Conservation (phyloP, 2,329 filamentous ascomycete genomes). For the Paecilomyces variotii region DNA sequence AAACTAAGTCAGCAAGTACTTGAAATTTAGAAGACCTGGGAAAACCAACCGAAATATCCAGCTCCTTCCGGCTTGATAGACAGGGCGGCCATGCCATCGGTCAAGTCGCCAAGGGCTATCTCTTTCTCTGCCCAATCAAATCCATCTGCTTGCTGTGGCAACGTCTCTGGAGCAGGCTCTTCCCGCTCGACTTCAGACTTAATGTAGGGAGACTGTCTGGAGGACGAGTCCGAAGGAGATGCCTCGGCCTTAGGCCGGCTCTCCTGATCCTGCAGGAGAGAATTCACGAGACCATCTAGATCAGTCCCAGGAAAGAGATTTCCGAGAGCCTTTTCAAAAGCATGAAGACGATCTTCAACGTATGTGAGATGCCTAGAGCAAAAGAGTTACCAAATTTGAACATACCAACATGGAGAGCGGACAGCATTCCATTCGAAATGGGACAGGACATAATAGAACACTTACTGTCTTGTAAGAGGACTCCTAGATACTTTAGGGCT, state of each 20-base stretch:
- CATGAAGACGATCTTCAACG: constrained; percentile 32
- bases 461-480: constrained; percentile 35
- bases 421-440: background rate
- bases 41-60: constrained; percentile 28
- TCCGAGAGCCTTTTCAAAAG: constrained; percentile 30
- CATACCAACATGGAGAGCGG: background rate
- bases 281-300: constrained; percentile 30
- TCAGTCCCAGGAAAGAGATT: constrained; percentile 33
- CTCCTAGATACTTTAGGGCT: constrained; percentile 35
- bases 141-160: constrained; percentile 36
- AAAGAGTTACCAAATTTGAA: background rate
- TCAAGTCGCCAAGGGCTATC: constrained; percentile 29
- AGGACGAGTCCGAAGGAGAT: constrained; percentile 31
- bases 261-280: constrained; percentile 29
- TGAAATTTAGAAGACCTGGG: background rate
- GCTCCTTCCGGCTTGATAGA: constrained; percentile 33
- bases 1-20: background rate
- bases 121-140: constrained; percentile 45
- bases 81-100: constrained; percentile 34
- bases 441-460: constrained; percentile 1
- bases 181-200: constrained; percentile 26
- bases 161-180: constrained; percentile 36
- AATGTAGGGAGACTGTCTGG: constrained; percentile 28
- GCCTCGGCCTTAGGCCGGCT: constrained; percentile 18
- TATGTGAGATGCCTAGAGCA: constrained; percentile 28